A percentile compares a stretch with the other conserved stretches of the same genome.
Evolutionary conservation across 768 basidiomycete species (phyloP).

Genomic region (Albatrellus ellisii): DNA sequence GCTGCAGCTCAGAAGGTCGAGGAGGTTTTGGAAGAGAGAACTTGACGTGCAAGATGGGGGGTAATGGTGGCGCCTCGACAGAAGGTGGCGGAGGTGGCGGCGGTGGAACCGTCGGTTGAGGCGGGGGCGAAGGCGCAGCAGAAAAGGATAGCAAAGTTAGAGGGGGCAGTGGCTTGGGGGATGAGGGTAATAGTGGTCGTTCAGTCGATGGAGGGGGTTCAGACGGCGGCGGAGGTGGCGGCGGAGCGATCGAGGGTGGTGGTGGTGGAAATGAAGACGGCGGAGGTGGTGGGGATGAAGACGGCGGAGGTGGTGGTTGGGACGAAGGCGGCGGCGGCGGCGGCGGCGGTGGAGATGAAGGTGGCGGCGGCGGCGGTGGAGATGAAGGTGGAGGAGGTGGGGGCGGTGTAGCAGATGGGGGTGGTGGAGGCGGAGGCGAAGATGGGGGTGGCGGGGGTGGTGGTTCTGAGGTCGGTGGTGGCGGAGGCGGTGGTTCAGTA

Average conservation of each 20-base stretch:
- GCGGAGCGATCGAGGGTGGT: constrained; percentile 18
- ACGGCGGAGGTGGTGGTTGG: too few relatives aligned
- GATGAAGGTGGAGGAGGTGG: constrained; percentile 8
- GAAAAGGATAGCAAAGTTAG: too few relatives aligned
- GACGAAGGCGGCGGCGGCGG: constrained; percentile 12
- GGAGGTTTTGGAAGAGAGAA: background rate
- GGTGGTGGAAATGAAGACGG: constrained; percentile 18
- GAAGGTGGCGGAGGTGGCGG: constrained; percentile 7
- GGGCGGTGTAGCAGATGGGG: constrained; percentile 19
- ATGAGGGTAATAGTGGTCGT: constrained; percentile 30
- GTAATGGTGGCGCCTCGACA: constrained; percentile 9
- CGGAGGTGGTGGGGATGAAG: too few relatives aligned
- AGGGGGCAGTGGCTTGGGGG: constrained; percentile 45
- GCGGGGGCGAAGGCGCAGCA: too few relatives aligned
- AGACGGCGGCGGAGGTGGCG: constrained; percentile 17
- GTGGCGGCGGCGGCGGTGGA: constrained; percentile 10
- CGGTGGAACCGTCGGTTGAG: too few relatives aligned
- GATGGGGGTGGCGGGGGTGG: constrained; percentile 15
- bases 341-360: constrained; percentile 11
- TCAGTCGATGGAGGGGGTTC: constrained; percentile 20
- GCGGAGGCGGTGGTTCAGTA: constrained; percentile 14
- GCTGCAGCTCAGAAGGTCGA: constrained; percentile 16
- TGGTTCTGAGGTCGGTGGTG: constrained; percentile 16
- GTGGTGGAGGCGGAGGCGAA: constrained; percentile 16
- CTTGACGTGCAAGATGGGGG: constrained; percentile 6